Conservation (phyloP, 1,284 basidiomycete genomes). For the Heterobasidion annosum region DNA sequence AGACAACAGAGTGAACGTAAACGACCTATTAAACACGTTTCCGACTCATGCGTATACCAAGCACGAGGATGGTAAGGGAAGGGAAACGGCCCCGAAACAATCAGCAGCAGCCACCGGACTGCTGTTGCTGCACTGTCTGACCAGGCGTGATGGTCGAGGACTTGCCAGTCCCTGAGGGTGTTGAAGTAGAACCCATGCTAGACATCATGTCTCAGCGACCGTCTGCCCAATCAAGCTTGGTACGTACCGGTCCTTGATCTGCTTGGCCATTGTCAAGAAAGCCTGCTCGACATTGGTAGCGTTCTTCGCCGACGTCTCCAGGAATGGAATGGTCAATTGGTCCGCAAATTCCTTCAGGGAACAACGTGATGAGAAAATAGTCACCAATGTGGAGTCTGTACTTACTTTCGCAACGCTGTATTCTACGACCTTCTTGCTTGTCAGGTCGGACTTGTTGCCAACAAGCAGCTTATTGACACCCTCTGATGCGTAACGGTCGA, state of each 20-base stretch:
- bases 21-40: background rate
- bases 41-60: background rate
- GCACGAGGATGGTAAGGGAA: background rate
- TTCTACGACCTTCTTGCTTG: slow-evolving; percentile 98
- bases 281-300: slow-evolving; percentile 99
- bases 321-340: slow-evolving; percentile 91
- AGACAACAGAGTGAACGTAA: background rate
- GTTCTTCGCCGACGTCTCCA: slow-evolving; percentile 99
- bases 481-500: slow-evolving; percentile 98
- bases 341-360: slow-evolving; percentile 77
- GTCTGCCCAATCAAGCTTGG: background rate
- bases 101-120: slow-evolving; percentile 70
- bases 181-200: slow-evolving; percentile 74
- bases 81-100: slow-evolving; percentile 3
- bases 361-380: slow-evolving; percentile 18
- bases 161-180: slow-evolving; percentile 63
- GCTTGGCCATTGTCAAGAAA: slow-evolving; percentile 99
- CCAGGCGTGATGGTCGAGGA: slow-evolving; percentile 64
- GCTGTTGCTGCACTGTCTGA: slow-evolving; percentile 69
- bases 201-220: slow-evolving; percentile 3
- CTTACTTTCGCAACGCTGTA: slow-evolving; percentile 91
- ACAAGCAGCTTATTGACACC: slow-evolving; percentile 98
- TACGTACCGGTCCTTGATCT: slow-evolving; percentile 89
- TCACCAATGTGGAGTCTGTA: slow-evolving; percentile 7
- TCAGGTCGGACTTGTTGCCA: slow-evolving; percentile 97